Conservation (phyloP, 805 yeast genomes). For the Saccharomycopsis sp. region DNA sequence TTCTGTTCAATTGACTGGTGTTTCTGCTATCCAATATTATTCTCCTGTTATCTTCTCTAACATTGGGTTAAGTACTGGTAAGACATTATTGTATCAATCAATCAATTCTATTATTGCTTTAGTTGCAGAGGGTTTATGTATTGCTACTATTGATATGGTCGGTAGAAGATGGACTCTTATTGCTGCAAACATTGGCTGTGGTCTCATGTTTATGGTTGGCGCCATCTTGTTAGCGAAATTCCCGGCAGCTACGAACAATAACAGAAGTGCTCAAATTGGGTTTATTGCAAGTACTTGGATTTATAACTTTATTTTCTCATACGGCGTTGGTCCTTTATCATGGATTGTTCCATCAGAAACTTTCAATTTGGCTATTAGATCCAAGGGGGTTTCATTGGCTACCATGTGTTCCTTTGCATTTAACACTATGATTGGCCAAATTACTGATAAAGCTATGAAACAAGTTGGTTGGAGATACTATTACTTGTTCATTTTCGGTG, state of each 20-base stretch:
- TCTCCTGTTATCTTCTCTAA: conserved; percentile 39
- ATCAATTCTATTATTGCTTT: conserved; percentile 27
- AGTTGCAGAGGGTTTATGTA: conserved; percentile 23
- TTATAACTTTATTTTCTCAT: conserved; percentile 25
- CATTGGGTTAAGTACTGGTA: conserved; percentile 35
- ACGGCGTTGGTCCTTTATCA: conserved; percentile 27
- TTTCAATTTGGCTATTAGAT: conserved; percentile 10
- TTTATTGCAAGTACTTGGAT: conserved; percentile 28
- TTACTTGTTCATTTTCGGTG: conserved; percentile 26
- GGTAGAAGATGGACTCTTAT: conserved; percentile 26
- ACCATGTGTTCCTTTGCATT: conserved; percentile 29
- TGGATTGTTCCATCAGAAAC: conserved; percentile 13
- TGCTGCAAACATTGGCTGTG: conserved; percentile 8
- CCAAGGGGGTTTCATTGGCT: conserved; percentile 11
- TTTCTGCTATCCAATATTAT: conserved; percentile 42
- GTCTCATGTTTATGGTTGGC: conserved; percentile 23
- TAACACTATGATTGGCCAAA: conserved; percentile 32
- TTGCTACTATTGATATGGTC: conserved; percentile 23
- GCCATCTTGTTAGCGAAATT: conserved; percentile 24
- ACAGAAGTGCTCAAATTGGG: conserved; percentile 26
- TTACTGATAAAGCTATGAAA: conserved; percentile 27
- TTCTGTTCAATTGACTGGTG: conserved; percentile 32
- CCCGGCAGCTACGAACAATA: conserved; percentile 23
- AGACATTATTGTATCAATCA: conserved; percentile 24
- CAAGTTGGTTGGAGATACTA: conserved; percentile 26